Base-by-base conservation (phyloP, 345 rosid genomes). In the Viola odorata region DNA sequence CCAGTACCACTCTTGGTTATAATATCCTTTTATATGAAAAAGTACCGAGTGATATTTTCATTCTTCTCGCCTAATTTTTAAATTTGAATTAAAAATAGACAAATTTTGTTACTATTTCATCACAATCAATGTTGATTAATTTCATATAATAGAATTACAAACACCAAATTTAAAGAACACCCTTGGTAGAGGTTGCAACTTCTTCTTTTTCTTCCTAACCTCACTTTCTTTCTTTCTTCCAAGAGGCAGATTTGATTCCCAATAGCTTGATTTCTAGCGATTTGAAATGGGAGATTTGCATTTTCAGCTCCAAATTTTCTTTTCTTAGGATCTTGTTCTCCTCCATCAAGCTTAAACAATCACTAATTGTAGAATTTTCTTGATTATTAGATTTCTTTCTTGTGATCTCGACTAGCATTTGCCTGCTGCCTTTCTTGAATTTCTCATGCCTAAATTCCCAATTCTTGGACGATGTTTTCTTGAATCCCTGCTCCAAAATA, bases 381-480 rank as follows among this genome's bases (percentile, higher is more conserved):
- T 62, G 64, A 15, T 58, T 17, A 48, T 73, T 69, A 41, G 86
- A 78, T 58, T 66, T 84, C 78, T 78, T 81, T 37, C 89, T 54
- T 15, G 69, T 63, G 36, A 84, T 84, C 72, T 84, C 86, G 13
- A 66, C 60, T n/a, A 84, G 67, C 75, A 73, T 54, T 37, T 80
- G 74, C 64, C 78, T 69, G 37, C 68, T 61, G 0, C 89, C 89
- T 50, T 55, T 84, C 50, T 12, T 65, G 48, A 84, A 84, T 60
- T 78, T 84, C 45, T 77, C 86, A 32, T 84, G 84, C 81, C 68
- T 80, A 63, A 84, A 84, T 49, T 84, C 89, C 86, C 89, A 84
- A 36, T 53, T 60, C 50, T 80, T 81, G 0, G 83, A 61, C 1
- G 86, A 70, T 51, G 76, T 77, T 69, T 84, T 84, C 86, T 81